Percentiles rank a stretch among this genome's conserved stretches.
phyloP scores from a whole-genome alignment of 768 basidiomycete genomes.

The Amanita rimosa region DNA sequence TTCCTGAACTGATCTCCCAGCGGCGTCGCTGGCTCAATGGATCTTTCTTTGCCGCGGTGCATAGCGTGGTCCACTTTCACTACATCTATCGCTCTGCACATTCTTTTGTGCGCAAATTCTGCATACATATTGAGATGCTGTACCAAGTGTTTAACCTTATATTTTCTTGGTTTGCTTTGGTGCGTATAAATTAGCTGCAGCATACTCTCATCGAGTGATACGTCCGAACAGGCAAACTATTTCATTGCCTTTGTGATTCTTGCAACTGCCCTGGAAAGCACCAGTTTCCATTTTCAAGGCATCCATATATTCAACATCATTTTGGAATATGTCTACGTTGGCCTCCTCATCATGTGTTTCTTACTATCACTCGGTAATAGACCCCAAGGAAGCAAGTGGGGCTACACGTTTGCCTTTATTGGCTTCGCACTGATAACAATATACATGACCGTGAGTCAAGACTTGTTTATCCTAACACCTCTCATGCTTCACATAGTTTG shows the following conservation, averaged over 20 bases:
- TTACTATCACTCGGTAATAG: slow-evolving; percentile 83
- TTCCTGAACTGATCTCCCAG: slow-evolving; percentile 91
- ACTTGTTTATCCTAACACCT: neutral
- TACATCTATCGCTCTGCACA: slow-evolving; percentile 93
- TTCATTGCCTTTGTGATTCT: slow-evolving; percentile 84
- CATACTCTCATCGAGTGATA: neutral
- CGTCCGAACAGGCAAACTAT: slow-evolving; percentile 58
- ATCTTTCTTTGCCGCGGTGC: slow-evolving; percentile 95
- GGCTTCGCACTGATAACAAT: slow-evolving; percentile 86
- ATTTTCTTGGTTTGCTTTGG: slow-evolving; percentile 86
- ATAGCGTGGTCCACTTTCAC: slow-evolving; percentile 86
- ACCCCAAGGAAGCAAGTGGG: slow-evolving; percentile 83
- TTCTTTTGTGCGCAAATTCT: slow-evolving; percentile 71
- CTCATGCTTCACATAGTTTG: slow-evolving; percentile 29
- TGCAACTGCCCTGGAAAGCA: slow-evolving; percentile 62
- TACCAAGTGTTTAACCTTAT: slow-evolving; percentile 87
- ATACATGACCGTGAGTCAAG: slow-evolving; percentile 79
- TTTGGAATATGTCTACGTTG: slow-evolving; percentile 82
- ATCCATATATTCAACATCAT: slow-evolving; percentile 67
- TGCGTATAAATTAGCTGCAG: slow-evolving; percentile 20
- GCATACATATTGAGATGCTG: slow-evolving; percentile 90
- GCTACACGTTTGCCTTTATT: slow-evolving; percentile 75
- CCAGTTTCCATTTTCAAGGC: slow-evolving; percentile 40
- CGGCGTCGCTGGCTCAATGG: slow-evolving; percentile 96
- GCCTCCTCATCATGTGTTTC: slow-evolving; percentile 79